Percentiles rank a stretch among this genome's conserved stretches.
phyloP scores from a whole-genome alignment of 2,329 filamentous ascomycete genomes.

The Diplocarpon rosae region DNA sequence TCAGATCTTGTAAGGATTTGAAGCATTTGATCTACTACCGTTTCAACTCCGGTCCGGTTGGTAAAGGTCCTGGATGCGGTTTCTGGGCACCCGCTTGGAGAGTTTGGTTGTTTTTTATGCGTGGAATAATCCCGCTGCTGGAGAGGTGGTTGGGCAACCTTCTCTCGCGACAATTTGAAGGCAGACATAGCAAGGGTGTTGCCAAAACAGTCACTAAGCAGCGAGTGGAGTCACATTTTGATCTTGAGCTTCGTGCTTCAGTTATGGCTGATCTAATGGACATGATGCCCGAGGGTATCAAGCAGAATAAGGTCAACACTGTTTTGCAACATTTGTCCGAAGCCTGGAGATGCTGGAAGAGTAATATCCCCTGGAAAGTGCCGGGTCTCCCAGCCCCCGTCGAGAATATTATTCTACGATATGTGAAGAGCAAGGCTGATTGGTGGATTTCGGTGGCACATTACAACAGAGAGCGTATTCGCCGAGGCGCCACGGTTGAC shows the following conservation, averaged over 20 bases:
- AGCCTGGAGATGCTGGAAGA: slow-evolving; percentile 99
- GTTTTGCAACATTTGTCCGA: slow-evolving; percentile 95
- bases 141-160: slow-evolving; percentile 97
- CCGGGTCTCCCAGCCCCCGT: slow-evolving; percentile 92
- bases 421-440: slow-evolving; percentile 98
- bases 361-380: slow-evolving; percentile 99
- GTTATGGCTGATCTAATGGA: slow-evolving; percentile 99
- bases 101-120: slow-evolving; percentile 99
- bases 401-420: slow-evolving; percentile 96
- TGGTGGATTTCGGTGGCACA: slow-evolving; percentile 99
- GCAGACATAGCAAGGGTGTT: slow-evolving; percentile 95
- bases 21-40: slow-evolving; percentile 99
- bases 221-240: slow-evolving; percentile 96
- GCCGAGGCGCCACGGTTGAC: slow-evolving; percentile 91
- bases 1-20: slow-evolving; percentile 94
- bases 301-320: slow-evolving; percentile 98
- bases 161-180: slow-evolving; percentile 93
- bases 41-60: slow-evolving; percentile 93
- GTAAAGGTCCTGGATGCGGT: slow-evolving; percentile 93
- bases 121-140: slow-evolving; percentile 90
- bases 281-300: slow-evolving; percentile 99
- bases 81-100: slow-evolving; percentile 99
- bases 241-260: slow-evolving; percentile 90
- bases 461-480: slow-evolving; percentile 95
- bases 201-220: slow-evolving; percentile 99